phyloP scores from a whole-genome alignment of 345 rosid genomes.

The Litchi chinensis region DNA sequence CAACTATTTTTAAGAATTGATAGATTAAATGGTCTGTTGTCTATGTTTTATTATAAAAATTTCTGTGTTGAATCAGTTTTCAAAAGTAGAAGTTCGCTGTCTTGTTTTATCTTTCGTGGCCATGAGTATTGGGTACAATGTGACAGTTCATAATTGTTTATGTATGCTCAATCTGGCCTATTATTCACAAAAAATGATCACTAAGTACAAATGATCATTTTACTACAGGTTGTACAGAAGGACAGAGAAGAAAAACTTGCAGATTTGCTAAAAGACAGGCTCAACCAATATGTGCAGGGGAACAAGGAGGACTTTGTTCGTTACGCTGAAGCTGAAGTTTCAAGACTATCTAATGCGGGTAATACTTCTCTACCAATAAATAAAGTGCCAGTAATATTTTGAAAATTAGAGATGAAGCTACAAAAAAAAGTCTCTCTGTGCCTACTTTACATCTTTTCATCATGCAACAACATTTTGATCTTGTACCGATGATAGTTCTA shows the following conservation, averaged over 20 bases:
- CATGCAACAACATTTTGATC: neutral
- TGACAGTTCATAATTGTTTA: too few relatives aligned
- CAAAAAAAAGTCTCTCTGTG: neutral
- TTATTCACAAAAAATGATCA: neutral
- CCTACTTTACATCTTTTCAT: neutral
- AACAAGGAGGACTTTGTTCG: constrained; percentile 69
- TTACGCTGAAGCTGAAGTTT: constrained; percentile 80
- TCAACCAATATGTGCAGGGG: constrained; percentile 71
- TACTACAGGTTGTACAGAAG: constrained; percentile 79
- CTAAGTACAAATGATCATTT: constrained; percentile 9
- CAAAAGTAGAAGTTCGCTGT: neutral
- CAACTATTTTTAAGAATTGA: neutral
- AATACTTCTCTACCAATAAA: constrained; percentile 1
- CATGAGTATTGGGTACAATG: neutral
- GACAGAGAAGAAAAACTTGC: constrained; percentile 97
- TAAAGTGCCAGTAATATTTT: neutral
- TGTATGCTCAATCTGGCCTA: neutral
- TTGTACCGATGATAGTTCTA: neutral
- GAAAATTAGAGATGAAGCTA: neutral
- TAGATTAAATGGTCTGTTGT: neutral
- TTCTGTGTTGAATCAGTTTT: neutral
- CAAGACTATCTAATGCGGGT: constrained; percentile 93
- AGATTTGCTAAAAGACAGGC: constrained; percentile 66
- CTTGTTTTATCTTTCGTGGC: neutral
- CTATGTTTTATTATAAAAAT: neutral